Evolutionary conservation across 352 stramenopile genomes (phyloP), one percentile per base, ranked within the genome.

Genomic region (Phytophthora pistaciae): DNA sequence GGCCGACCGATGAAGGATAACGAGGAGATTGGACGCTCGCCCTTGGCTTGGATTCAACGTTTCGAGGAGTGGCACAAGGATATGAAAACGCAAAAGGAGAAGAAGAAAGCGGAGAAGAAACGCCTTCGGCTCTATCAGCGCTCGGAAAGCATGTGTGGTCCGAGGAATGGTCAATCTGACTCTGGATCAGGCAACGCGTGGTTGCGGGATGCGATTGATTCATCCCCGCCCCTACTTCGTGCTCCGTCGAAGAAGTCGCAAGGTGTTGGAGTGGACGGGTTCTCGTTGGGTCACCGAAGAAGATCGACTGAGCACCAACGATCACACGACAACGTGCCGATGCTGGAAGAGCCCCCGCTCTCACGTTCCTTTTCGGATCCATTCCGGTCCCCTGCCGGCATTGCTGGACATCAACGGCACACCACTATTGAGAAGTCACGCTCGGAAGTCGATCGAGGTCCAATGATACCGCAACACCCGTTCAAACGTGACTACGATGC

Each of bases 51-150:
- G 86, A 85, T 95, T 57, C 86, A 95, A 60, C 84, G 87, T 6
- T 82, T 95, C 21, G 88, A 94, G 44, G 85, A 88, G 53, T 95
- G 88, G 88, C 86, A 93, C 63, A 92, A 93, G 56, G 85, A 92
- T 53, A 75, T 90, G 38, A 93, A 92, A 69, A 80, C 70, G 1
- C 85, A 93, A 63, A 95, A 94, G 31, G 87, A 94, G 50, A 91
- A 83, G 66, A 93, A 87, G 58, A 91, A 91, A 56, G 84, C 82
- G 1, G 85, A 93, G 60, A 94, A 93, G 65, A 68, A 79, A 16
- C 81, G 82, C 53, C 64, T 80, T 50, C 88, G 88, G 55, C 76
- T 77, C 6, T 75, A 77, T 16, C 82, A 84, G 48, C 80, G 75
- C 36, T 72, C 69, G 4, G 74, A 83, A 60, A 85, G 73, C 20